Conservation (phyloP, 306 rosid genomes). For the Prunus padus region DNA sequence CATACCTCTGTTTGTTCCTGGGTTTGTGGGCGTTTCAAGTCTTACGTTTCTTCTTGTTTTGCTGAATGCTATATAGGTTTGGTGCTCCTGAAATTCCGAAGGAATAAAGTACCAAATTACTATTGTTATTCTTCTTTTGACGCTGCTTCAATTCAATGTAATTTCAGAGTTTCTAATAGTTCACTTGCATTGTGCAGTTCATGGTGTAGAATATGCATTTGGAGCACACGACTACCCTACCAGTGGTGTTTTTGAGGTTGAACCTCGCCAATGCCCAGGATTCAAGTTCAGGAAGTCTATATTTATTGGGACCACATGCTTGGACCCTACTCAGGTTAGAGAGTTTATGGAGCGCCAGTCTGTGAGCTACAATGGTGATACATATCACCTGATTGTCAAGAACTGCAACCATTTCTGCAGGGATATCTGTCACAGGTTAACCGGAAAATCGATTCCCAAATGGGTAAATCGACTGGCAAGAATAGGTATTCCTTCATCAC, state of each 20-base stretch:
- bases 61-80: background rate
- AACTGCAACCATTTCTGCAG: slow-evolving; percentile 98
- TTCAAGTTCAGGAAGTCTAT: slow-evolving; percentile 92
- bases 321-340: slow-evolving; percentile 74
- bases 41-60: background rate
- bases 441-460: slow-evolving; percentile 90
- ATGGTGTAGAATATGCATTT: slow-evolving; percentile 92
- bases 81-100: background rate
- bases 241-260: slow-evolving; percentile 97
- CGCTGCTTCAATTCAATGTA: slow-evolving; percentile 2
- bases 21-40: background rate
- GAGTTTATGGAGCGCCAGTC: slow-evolving; percentile 90
- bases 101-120: background rate
- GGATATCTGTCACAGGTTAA: slow-evolving; percentile 81
- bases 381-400: slow-evolving; percentile 90
- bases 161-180: slow-evolving; percentile 25
- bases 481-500: slow-evolving; percentile 65
- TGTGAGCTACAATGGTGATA: slow-evolving; percentile 74
- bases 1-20: background rate
- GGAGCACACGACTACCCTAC: slow-evolving; percentile 96
- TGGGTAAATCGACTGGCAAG: slow-evolving; percentile 96
- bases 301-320: slow-evolving; percentile 78
- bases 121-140: background rate
- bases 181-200: slow-evolving; percentile 54
- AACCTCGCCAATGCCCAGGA: slow-evolving; percentile 96